Conservation (phyloP, 805 yeast species). For the Osmozyma mogii region DNA sequence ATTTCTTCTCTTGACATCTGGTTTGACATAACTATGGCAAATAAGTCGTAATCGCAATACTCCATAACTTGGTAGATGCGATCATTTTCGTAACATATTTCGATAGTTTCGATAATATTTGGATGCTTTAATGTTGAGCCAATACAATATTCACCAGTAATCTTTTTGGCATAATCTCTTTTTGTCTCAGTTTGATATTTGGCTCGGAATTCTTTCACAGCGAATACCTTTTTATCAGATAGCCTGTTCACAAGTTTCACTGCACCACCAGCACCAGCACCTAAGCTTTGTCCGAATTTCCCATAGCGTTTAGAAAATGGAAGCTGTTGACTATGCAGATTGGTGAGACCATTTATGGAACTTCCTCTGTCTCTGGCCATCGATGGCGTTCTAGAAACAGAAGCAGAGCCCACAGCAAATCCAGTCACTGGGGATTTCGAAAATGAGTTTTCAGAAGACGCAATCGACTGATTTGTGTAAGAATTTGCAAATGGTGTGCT, state of each 20-base stretch:
- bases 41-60: conserved; percentile 85
- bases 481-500: conserved; percentile 18
- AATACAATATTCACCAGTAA: conserved; percentile 90
- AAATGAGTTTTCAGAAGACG: conserved; percentile 29
- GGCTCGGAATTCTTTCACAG: conserved; percentile 86
- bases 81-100: conserved; percentile 82
- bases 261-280: conserved; percentile 94
- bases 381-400: conserved; percentile 24
- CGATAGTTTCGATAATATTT: conserved; percentile 84
- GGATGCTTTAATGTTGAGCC: conserved; percentile 87
- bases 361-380: conserved; percentile 22
- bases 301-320: conserved; percentile 74
- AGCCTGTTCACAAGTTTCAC: conserved; percentile 67
- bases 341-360: conserved; percentile 25
- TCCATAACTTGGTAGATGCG: conserved; percentile 89
- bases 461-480: conserved; percentile 26
- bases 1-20: conserved; percentile 76
- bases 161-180: conserved; percentile 84
- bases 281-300: conserved; percentile 77
- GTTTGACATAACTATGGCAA: conserved; percentile 91
- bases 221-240: conserved; percentile 66
- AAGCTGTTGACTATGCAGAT: conserved; percentile 15
- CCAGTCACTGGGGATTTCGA: conserved; percentile 24
- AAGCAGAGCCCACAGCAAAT: conserved; percentile 13
- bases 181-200: conserved; percentile 65